phyloP scores from a whole-genome alignment of 2,329 filamentous ascomycete genomes.

The Botrytis fragariae region DNA sequence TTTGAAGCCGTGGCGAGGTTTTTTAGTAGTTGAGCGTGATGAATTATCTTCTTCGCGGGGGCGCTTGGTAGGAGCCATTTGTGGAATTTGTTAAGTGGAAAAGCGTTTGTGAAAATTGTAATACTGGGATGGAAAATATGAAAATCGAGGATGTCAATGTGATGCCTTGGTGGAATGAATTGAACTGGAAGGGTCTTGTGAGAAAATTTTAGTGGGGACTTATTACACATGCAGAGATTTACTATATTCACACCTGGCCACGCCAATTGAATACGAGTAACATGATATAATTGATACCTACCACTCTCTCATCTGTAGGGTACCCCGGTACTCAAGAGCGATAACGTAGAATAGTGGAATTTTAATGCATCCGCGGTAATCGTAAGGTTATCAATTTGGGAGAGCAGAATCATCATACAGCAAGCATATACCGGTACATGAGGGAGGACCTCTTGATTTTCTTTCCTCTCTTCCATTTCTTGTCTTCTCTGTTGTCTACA shows the following conservation, averaged over 20 bases:
- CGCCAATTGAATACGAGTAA: background rate
- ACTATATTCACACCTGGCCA: background rate
- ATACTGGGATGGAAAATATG: background rate
- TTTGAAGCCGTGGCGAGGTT: conserved; percentile 69
- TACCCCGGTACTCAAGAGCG: background rate
- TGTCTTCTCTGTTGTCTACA: background rate
- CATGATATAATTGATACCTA: background rate
- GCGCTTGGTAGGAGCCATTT: conserved; percentile 58
- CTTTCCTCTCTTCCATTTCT: background rate
- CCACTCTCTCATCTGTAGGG: background rate
- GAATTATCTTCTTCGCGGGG: conserved; percentile 47
- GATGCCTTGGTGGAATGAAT: conserved; percentile 2
- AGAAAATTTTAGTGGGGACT: conserved; percentile 21
- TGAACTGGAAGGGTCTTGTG: conserved; percentile 11
- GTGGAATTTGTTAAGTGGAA: conserved; percentile 18
- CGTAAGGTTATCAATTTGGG: background rate
- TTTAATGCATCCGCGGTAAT: conserved; percentile 2
- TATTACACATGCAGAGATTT: background rate
- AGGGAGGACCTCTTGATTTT: background rate
- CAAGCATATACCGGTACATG: background rate
- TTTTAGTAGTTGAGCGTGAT: conserved; percentile 46
- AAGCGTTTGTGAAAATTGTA: background rate
- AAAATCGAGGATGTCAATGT: background rate
- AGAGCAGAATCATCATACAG: background rate
- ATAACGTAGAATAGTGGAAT: conserved; percentile 12